These are phyloP conservation scores for Nadsonia fulvescens DNA, from an alignment of 805 yeast genomes.

Conservation along the genomic window DNA sequence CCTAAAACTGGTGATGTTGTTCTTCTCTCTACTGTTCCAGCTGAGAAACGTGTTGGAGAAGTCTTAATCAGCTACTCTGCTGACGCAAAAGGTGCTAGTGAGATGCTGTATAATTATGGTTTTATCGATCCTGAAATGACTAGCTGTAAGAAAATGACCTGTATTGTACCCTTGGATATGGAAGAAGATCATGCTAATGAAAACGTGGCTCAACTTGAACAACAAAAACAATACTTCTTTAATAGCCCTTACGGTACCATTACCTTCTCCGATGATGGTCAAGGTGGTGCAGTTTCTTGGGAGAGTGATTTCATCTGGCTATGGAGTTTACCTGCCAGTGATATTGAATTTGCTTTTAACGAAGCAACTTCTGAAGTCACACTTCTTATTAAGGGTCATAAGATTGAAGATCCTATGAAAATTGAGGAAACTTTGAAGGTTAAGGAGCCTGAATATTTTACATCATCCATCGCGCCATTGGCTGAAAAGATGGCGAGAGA, in stretches of 20 bases:
- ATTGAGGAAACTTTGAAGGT: too few relatives aligned
- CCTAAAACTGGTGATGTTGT: slow-evolving; percentile 7
- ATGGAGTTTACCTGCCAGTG: slow-evolving; percentile 5
- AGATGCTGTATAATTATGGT: slow-evolving; percentile 23
- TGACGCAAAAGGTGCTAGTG: slow-evolving; percentile 18
- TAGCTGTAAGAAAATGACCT: slow-evolving; percentile 1
- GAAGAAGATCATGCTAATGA: slow-evolving; percentile 3
- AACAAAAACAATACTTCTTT: slow-evolving; percentile 1
- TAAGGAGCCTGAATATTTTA: too few relatives aligned
- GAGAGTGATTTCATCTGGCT: slow-evolving; percentile 5
- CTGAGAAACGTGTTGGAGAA: slow-evolving; percentile 12
- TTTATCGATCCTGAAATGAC: slow-evolving; percentile 12
- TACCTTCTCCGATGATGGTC: slow-evolving; percentile 1
- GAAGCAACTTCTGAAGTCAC: too few relatives aligned
- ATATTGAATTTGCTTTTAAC: too few relatives aligned
- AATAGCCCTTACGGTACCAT: slow-evolving; percentile 1
- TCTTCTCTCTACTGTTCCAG: slow-evolving; percentile 4
- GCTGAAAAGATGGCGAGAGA: too few relatives aligned
- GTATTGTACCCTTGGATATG: slow-evolving; percentile 1
- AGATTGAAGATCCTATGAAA: slow-evolving; percentile 4
- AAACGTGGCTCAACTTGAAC: slow-evolving; percentile 1
- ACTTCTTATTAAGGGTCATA: slow-evolving; percentile 3
- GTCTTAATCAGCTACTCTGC: slow-evolving; percentile 21
- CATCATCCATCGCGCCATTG: too few relatives aligned
- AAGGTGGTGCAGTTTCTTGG: too few relatives aligned